Base-by-base conservation (phyloP, 2,329 filamentous ascomycete genomes). In the Neofusicoccum kwambonambiense region DNA sequence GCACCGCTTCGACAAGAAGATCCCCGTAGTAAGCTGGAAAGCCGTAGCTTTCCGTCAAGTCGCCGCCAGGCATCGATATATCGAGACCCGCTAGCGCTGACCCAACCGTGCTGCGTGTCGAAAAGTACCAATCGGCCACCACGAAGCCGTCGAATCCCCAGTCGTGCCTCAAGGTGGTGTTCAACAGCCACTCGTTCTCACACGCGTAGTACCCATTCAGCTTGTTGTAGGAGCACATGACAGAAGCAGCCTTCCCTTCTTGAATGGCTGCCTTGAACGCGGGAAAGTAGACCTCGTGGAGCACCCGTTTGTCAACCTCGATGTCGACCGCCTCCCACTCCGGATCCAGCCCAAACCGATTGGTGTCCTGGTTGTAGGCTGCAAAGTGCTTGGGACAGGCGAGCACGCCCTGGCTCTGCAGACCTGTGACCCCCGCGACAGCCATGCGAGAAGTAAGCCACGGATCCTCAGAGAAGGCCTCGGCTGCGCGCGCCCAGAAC, bases 211-310 rank as follows among this genome's bases (percentile, higher is more conserved):
- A 78, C 44, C 78, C 31, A 31, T 64, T 56, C 5, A 64, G 37
- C 3, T 78, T 72, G 66, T 68, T 81, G 77, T 80, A 81, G 3
- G 67, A 75, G 72, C 80, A 83, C 81, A 84, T 83, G 13, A 83
- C 70, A 1, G 78, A 78, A 8, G 78, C 77, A 51, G 90, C 87
- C 4, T 6, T 1, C 8, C 89, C 89, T 7, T 89, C 89, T 64
- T 82, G 82, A 58, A 92, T 84, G 1, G 88, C 88, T 71, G 93
- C 89, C 19, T 85, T 88, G 72, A 93, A 93, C 0, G 90, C 90
- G 90, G 90, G 93, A 27, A 89, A 80, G 72, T 92, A 93, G 4
- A 91, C 76, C 74, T 93, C 90, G 70, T 92, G 90, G 73, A 92
- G 27, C 27, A 31, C 27, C 27, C 27, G 27, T 4, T 31, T 31